These are phyloP conservation scores for Teratosphaeria destructans DNA, from an alignment of 2,329 filamentous ascomycete genomes.

Conservation along the genomic window DNA sequence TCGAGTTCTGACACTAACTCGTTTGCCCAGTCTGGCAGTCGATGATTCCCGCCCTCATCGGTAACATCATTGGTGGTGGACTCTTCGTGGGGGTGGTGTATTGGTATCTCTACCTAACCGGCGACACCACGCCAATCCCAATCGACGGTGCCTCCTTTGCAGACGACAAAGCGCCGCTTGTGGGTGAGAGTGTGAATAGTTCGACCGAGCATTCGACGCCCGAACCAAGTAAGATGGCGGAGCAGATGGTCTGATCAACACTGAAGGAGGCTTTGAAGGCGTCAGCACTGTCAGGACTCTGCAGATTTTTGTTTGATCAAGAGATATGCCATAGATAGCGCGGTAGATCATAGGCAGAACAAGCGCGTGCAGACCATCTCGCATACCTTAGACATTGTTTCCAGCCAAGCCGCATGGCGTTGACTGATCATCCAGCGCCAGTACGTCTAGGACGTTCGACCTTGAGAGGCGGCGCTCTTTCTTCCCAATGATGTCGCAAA, in stretches of 20 bases:
- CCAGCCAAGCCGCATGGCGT: neutral
- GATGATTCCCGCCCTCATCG: conserved; percentile 42
- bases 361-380: neutral
- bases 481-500: too few species aligned
- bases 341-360: too few species aligned
- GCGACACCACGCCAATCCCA: conserved; percentile 1
- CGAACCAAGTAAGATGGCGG: conserved; percentile 1
- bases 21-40: conserved; percentile 42
- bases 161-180: conserved; percentile 3
- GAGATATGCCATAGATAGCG: too few species aligned
- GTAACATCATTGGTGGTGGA: conserved; percentile 49
- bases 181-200: neutral
- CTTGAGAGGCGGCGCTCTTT: too few species aligned
- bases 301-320: too few species aligned
- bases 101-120: conserved; percentile 15
- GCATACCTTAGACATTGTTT: neutral
- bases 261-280: neutral
- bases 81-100: conserved; percentile 49
- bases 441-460: too few species aligned
- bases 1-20: neutral
- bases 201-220: neutral
- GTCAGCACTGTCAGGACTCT: neutral
- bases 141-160: conserved; percentile 5
- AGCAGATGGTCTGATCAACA: conserved; percentile 3
- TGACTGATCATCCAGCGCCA: too few species aligned